Evolutionary conservation across 169 alveolate genomes (phyloP), one percentile per base, ranked within the genome.

Genomic region (Cryptosporidium ubiquitum): DNA sequence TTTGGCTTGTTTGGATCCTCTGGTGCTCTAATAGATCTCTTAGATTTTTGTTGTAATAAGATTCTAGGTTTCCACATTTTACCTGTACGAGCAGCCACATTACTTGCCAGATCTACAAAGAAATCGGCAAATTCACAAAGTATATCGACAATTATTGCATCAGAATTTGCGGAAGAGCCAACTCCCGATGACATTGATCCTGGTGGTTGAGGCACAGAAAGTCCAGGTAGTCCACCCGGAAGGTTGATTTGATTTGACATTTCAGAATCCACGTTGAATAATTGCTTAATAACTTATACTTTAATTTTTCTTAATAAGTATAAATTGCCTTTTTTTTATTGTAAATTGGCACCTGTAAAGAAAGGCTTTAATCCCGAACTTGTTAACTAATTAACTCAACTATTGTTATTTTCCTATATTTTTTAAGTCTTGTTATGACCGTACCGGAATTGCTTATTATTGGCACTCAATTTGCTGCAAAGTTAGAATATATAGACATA

Each of bases 81-180:
- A 33, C 89, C 89, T 10, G 89, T 79, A 40, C 89, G 73, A 61
- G 89, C 89, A 20, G 89, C 89, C 64, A 79, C 89, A 79, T 64
- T 79, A 44, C 79, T 79, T 64, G 89, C 89, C 47, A 79, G 42
- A 64, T 79, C 89, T 39, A 79, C 89, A 35, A 79, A 79, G 47
- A 79, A 79, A 35, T 79, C 89, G 7, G 89, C 89, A 79, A 79
- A 79, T 61, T 79, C 89, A 79, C 89, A 79, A 33, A 79, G 66
- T n/a, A 79, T 79, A 61, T 79, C 89, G 61, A 79, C 89, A n/a
- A 79, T 61, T 26, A 79, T 79, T 23, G 89, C 89, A 35, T 79
- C 89, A 39, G 89, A 61, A 61, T 58, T 64, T 20, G 61, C 26
- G 16, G 85, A 73, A 26, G 89, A 79, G 14, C 75, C 75, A 26